Evolutionary conservation across 495 filamentous ascomycete species (phyloP), one percentile per base, ranked within the genome.

Genomic region (Aspergillus indologenus): DNA sequence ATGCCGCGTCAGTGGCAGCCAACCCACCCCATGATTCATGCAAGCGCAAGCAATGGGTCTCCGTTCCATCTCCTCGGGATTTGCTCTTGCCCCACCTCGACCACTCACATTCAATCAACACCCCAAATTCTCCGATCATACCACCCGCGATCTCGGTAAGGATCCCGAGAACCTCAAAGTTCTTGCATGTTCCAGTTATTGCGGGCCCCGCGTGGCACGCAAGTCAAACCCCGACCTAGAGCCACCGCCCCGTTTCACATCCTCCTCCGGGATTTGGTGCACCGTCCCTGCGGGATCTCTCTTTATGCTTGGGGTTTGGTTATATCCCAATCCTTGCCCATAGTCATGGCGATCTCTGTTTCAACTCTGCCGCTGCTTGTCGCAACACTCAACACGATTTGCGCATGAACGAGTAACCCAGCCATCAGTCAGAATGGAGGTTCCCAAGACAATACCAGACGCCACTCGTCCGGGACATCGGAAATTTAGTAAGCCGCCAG

Each of bases 401-500:
- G 19, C n/a, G 45, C 45, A 47, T 47, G 22, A 47, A 22, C 22
- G 26, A 29, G 9, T 9, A 29, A 29, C 26, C 4, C 26, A 29
- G n/a, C 44, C 20, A 46, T n/a, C 44, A 11, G n/a, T 23, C n/a
- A 42, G n/a, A 15, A 45, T 29, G 42, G 43, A n/a, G n/a, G 29
- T 26, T 24, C 42, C 15, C 17, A 31, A 46, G 18, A 56, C 53
- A 5, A 26, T 56, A n/a, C 22, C 12, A 15, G 45, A 56, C 53
- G 23, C 45, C 53, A 46, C 47, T n/a, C 56, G 46, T 11, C 49
- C 44, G 3, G 48, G 23, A 14, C 34, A 51, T 19, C 50, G 58
- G 20, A 61, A 61, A 47, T 60, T 67, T 42, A 51, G 57, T 42
- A 55, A 64, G 42, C 77, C 78, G 48, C 78, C 77, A 4, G 77